Evolutionary conservation across 2,329 filamentous ascomycete genomes (phyloP).

Genomic region (Didymella pomorum): DNA sequence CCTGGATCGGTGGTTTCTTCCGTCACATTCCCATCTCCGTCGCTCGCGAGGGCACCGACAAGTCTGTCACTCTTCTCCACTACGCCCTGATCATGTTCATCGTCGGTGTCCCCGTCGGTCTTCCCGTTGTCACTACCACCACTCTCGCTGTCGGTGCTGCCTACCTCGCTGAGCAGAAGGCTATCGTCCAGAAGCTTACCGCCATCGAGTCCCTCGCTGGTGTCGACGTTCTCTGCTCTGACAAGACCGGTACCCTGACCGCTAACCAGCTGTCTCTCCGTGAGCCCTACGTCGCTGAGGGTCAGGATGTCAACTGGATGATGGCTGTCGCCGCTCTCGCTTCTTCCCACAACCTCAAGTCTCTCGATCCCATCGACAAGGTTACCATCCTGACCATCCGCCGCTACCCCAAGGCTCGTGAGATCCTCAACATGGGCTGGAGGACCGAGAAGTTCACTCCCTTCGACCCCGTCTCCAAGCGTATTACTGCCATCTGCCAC

Average conservation of each 20-base stretch:
- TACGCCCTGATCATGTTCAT: slow-evolving; percentile 65
- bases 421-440: slow-evolving; percentile 78
- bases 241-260: slow-evolving; percentile 81
- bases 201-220: slow-evolving; percentile 72
- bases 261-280: slow-evolving; percentile 79
- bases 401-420: slow-evolving; percentile 78
- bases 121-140: slow-evolving; percentile 80
- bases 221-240: slow-evolving; percentile 81
- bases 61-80: slow-evolving; percentile 67
- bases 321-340: slow-evolving; percentile 81
- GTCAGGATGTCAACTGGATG: slow-evolving; percentile 84
- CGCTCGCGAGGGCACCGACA: slow-evolving; percentile 58
- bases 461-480: slow-evolving; percentile 82
- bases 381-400: slow-evolving; percentile 79
- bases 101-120: slow-evolving; percentile 79
- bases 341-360: slow-evolving; percentile 81
- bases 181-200: slow-evolving; percentile 81
- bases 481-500: slow-evolving; percentile 74
- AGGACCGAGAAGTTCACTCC: slow-evolving; percentile 79
- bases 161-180: slow-evolving; percentile 79
- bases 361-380: slow-evolving; percentile 81
- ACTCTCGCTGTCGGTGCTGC: slow-evolving; percentile 79
- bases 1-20: slow-evolving; percentile 83
- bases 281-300: slow-evolving; percentile 78
- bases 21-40: slow-evolving; percentile 71